Conservation (phyloP, 2,329 filamentous ascomycete genomes). For the Arthroderma sp. region DNA sequence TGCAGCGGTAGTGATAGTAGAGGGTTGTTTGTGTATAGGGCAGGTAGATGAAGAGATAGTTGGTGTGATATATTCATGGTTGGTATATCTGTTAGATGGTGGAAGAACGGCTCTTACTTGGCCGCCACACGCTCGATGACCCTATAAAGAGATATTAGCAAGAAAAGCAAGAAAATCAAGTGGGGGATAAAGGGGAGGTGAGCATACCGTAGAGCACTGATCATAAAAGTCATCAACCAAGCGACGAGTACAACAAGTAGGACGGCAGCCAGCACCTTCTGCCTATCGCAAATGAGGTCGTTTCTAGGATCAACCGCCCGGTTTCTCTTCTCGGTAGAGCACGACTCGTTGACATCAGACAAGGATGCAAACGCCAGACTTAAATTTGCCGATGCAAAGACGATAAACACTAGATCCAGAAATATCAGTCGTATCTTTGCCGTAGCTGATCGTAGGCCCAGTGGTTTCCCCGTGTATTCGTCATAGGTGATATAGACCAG, state of each 20-base stretch:
- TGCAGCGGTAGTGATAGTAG: neutral
- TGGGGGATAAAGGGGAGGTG: neutral
- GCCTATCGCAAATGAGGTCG: conserved; percentile 46
- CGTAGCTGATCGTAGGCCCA: conserved; percentile 70
- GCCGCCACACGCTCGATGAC: conserved; percentile 15
- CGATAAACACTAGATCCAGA: conserved; percentile 89
- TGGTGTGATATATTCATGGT: too few relatives aligned
- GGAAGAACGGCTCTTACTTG: conserved; percentile 6
- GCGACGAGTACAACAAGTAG: conserved; percentile 69
- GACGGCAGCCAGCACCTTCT: conserved; percentile 63
- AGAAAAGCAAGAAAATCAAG: neutral
- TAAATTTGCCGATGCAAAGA: conserved; percentile 90
- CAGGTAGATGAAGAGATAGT: neutral
- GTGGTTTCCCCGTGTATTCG: conserved; percentile 86
- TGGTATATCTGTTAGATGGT: too few relatives aligned
- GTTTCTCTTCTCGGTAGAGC: conserved; percentile 37
- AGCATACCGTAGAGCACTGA: conserved; percentile 38
- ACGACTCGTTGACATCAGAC: conserved; percentile 50
- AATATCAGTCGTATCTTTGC: conserved; percentile 84
- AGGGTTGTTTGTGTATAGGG: too few relatives aligned
- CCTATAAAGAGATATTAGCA: neutral
- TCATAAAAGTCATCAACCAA: conserved; percentile 83
- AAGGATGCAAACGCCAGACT: conserved; percentile 79
- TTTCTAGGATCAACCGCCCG: conserved; percentile 25
- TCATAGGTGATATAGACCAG: conserved; percentile 90